These are phyloP conservation scores for Fusarium haematococcum DNA, from an alignment of 2,329 filamentous ascomycete genomes.

Conservation along the genomic window DNA sequence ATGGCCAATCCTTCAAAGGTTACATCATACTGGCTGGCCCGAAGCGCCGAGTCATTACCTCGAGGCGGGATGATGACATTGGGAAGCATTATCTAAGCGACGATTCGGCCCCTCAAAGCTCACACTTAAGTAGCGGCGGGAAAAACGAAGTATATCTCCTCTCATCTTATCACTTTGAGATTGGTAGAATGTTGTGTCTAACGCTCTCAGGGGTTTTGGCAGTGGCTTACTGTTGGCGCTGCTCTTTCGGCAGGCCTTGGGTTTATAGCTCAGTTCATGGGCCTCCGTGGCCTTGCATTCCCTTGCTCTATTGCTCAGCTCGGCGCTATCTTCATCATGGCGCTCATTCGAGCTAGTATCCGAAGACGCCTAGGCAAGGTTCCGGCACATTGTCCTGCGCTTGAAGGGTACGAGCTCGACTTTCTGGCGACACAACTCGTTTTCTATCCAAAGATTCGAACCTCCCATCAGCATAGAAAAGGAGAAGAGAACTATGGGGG, in stretches of 20 bases:
- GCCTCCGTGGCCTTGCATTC: not conserved
- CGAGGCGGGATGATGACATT: not conserved
- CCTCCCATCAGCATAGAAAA: not conserved
- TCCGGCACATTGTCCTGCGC: not conserved
- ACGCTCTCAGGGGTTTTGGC: not conserved
- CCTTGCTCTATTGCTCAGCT: not conserved
- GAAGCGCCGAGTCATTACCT: not conserved
- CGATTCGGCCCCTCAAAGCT: not conserved
- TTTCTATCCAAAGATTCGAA: not conserved
- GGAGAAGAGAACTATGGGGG: not conserved
- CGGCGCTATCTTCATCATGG: not conserved
- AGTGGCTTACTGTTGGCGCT: not conserved
- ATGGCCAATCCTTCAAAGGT: not conserved
- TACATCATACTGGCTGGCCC: slow-evolving; percentile 1
- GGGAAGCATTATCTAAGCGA: not conserved
- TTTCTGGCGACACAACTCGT: not conserved
- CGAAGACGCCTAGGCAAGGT: not conserved
- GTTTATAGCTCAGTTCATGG: not conserved
- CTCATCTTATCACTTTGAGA: not conserved
- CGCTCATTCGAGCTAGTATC: not conserved
- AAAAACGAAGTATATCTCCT: not conserved
- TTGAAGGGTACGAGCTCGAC: not conserved
- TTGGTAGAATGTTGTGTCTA: not conserved
- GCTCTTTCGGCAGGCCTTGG: not conserved
- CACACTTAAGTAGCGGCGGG: not conserved